phyloP scores from a whole-genome alignment of 148 eudicot species.

The Rhododendron vialii region DNA sequence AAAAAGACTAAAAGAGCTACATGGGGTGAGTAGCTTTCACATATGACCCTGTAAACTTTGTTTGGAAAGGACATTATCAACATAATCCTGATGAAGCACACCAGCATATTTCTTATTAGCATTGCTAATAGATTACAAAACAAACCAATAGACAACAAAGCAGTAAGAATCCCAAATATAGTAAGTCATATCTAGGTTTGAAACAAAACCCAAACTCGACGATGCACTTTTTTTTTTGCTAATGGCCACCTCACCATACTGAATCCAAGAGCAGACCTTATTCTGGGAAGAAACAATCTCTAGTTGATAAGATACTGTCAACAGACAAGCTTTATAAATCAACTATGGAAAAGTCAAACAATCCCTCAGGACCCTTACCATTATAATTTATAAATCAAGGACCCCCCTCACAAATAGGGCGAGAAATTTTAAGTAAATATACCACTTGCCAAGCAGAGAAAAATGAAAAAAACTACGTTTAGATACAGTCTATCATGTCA shows the following conservation, averaged over 20 bases:
- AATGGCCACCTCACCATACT: not conserved
- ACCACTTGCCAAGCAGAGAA: not conserved
- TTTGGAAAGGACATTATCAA: not conserved
- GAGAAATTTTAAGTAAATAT: not conserved
- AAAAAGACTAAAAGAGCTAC: not conserved
- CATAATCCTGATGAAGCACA: not conserved
- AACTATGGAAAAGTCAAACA: not conserved
- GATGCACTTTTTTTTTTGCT: not conserved
- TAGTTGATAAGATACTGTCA: not conserved
- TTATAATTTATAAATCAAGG: not conserved
- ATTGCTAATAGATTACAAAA: not conserved
- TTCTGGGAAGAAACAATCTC: not conserved
- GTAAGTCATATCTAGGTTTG: not conserved
- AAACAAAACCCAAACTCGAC: not conserved
- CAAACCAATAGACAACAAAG: not conserved
- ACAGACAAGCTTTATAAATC: not conserved
- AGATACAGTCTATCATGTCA: not conserved
- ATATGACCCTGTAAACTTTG: not conserved
- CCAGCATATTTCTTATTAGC: not conserved
- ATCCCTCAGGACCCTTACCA: not conserved
- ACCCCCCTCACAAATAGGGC: not conserved
- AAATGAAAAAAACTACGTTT: not conserved
- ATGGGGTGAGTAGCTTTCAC: not conserved
- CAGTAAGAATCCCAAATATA: not conserved
- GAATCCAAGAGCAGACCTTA: not conserved